A percentile compares a stretch with the other conserved stretches of the same genome.
phyloP scores from a whole-genome alignment of 2,329 filamentous ascomycete genomes.

The Aspergillus sp. region DNA sequence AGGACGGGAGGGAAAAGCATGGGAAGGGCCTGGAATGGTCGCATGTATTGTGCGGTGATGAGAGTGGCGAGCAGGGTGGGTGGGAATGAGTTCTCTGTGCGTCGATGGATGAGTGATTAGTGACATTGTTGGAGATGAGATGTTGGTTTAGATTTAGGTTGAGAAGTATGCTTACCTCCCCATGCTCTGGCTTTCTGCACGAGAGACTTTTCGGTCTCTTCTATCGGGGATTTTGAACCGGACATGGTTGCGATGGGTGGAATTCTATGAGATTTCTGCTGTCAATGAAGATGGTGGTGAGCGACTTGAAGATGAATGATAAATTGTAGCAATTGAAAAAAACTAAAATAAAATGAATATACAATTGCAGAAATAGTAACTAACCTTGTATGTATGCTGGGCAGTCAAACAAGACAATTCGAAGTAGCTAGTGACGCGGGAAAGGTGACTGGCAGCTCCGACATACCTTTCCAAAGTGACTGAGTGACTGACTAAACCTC shows the following conservation, averaged over 20 bases:
- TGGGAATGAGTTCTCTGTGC: conserved; percentile 63
- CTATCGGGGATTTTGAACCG: conserved; percentile 28
- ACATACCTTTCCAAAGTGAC: conserved; percentile 15
- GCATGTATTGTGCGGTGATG: conserved; percentile 65
- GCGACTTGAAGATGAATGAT: too few relatives aligned
- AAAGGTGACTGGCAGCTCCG: not conserved
- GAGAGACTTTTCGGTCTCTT: conserved; percentile 41
- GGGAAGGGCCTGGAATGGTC: conserved; percentile 66
- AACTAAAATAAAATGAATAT: not conserved
- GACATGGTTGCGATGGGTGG: conserved; percentile 26
- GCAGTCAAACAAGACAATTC: too few relatives aligned
- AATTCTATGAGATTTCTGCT: too few relatives aligned
- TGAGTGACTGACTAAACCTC: not conserved
- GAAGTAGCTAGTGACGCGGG: too few relatives aligned
- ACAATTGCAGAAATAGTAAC: not conserved
- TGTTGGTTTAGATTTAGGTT: not conserved
- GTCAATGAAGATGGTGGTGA: too few relatives aligned
- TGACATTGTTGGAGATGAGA: not conserved
- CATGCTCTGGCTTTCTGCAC: conserved; percentile 43
- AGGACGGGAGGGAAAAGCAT: conserved; percentile 68
- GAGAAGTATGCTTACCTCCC: conserved; percentile 39
- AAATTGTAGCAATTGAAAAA: not conserved
- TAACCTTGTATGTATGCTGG: not conserved
- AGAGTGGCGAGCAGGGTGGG: conserved; percentile 66
- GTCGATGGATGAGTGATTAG: not conserved